A percentile compares a stretch with the other conserved stretches of the same genome.
These are phyloP conservation scores for Picea sitchensis DNA, from an alignment of 75 land plant species.

Conservation along the genomic window DNA sequence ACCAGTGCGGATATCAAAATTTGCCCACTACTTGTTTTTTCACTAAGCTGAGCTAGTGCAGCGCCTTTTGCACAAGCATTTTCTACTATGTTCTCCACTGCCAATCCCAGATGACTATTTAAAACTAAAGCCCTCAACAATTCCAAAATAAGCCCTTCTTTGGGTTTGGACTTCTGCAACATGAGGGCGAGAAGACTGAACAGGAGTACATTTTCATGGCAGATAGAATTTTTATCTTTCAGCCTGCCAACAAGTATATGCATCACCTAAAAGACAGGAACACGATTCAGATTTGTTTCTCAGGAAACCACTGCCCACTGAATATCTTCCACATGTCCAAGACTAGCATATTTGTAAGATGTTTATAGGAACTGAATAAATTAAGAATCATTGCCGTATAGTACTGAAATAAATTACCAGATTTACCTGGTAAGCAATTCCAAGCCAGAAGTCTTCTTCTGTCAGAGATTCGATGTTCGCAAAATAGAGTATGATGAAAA, in stretches of 20 bases:
- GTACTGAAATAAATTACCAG: slow-evolving; percentile 3
- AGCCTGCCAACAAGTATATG: slow-evolving; percentile 4
- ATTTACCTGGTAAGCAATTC: slow-evolving; percentile 55
- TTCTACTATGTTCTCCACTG: slow-evolving; percentile 24
- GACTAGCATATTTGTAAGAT: background rate
- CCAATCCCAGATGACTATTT: slow-evolving; percentile 26
- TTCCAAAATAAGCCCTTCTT: slow-evolving; percentile 40
- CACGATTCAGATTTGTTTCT: background rate
- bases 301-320: background rate
- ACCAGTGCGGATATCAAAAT: slow-evolving; percentile 35
- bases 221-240: slow-evolving; percentile 5
- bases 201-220: slow-evolving; percentile 26
- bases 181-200: slow-evolving; percentile 53
- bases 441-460: slow-evolving; percentile 56
- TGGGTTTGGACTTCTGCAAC: slow-evolving; percentile 55
- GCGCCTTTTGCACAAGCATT: slow-evolving; percentile 47
- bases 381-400: background rate
- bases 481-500: slow-evolving; percentile 33
- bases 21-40: slow-evolving; percentile 35
- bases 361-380: background rate
- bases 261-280: slow-evolving; percentile 2
- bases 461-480: slow-evolving; percentile 25
- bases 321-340: background rate
- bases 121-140: slow-evolving; percentile 48
- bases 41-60: slow-evolving; percentile 31